Percentiles rank a stretch among this genome's conserved stretches.
Evolutionary conservation across 129 eudicot species (phyloP).

Genomic region (sunflower (Helianthus annuus)): HanXRQr2.0-SUNRISE NC_035437.2:92703594-92704093

Average conservation of each 20-base stretch:
- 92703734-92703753: background rate
- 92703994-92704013: slow-evolving; percentile 22
- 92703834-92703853: background rate
- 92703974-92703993: slow-evolving; percentile 47
- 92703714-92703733: background rate
- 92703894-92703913: slow-evolving; percentile 88
- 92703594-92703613: background rate
- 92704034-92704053: slow-evolving; percentile 3
- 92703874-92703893: slow-evolving; percentile 95
- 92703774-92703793: background rate
- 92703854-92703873: slow-evolving; percentile 63
- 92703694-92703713: background rate
- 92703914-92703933: slow-evolving; percentile 73
- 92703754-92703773: background rate
- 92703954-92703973: slow-evolving; percentile 49
- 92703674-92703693: background rate
- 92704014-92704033: background rate
- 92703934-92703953: slow-evolving; percentile 48
- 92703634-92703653: background rate
- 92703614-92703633: background rate
- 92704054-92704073: slow-evolving; percentile 14
- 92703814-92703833: background rate
- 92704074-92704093: slow-evolving; percentile 35
- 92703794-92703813: background rate
- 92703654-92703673: background rate